These are phyloP conservation scores for Mediolabrus comicus DNA, from an alignment of 108 stramenopile species.

Conservation along the genomic window DNA sequence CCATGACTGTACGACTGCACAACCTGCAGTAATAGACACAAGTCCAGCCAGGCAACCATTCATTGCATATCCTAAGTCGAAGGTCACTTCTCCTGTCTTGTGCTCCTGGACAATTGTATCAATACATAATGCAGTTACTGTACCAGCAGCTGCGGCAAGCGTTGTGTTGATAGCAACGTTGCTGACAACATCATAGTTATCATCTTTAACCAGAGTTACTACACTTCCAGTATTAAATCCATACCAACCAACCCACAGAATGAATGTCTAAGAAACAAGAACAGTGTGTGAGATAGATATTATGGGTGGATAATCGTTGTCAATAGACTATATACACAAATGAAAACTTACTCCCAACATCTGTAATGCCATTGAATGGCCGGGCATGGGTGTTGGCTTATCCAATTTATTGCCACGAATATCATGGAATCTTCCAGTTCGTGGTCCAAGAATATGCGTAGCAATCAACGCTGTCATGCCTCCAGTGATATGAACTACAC, in stretches of 20 bases:
- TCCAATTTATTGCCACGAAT: constrained; percentile 55
- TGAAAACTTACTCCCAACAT: constrained; percentile 2
- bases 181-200: constrained; percentile 41
- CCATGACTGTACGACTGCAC: constrained; percentile 78
- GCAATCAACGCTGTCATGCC: constrained; percentile 83
- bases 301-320: not conserved
- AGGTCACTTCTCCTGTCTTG: constrained; percentile 60
- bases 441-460: constrained; percentile 79
- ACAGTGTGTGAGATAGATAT: not conserved
- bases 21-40: constrained; percentile 82
- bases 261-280: constrained; percentile 54
- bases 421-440: constrained; percentile 85
- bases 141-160: constrained; percentile 63
- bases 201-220: constrained; percentile 37
- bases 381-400: constrained; percentile 62
- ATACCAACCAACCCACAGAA: constrained; percentile 94
- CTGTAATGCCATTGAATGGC: constrained; percentile 72
- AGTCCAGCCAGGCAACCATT: constrained; percentile 77
- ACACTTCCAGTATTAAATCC: constrained; percentile 91
- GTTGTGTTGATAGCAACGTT: constrained; percentile 82
- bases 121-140: constrained; percentile 59
- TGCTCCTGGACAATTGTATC: constrained; percentile 53
- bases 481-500: constrained; percentile 93
- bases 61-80: constrained; percentile 59
- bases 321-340: not conserved